These are phyloP conservation scores for Lipomyces chichibuensis DNA, from an alignment of 805 yeast genomes.

Conservation along the genomic window DNA sequence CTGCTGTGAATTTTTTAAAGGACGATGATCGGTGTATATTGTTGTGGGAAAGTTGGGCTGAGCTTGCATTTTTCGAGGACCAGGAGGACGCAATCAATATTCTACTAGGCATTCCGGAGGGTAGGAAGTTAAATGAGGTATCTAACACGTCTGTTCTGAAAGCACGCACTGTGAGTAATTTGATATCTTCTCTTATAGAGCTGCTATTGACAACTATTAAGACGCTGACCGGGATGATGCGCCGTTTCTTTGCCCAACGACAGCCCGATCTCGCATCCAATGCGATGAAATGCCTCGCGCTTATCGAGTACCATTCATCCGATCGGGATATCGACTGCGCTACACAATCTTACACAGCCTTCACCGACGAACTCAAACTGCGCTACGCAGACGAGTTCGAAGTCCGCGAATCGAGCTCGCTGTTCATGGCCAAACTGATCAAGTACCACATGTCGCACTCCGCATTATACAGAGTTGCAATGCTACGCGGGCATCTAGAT, in stretches of 20 bases:
- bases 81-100: conserved; percentile 4
- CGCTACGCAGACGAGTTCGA: background rate
- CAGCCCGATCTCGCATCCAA: conserved; percentile 13
- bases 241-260: background rate
- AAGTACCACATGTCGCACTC: conserved; percentile 11
- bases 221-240: background rate
- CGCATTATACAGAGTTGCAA: conserved; percentile 19
- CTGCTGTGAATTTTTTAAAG: conserved; percentile 8
- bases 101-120: conserved; percentile 8
- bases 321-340: conserved; percentile 4
- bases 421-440: conserved; percentile 17
- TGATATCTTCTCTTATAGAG: background rate
- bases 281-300: conserved; percentile 15
- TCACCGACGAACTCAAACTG: conserved; percentile 1
- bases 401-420: background rate
- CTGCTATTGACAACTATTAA: background rate
- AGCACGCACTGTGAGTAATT: background rate
- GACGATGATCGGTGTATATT: conserved; percentile 7
- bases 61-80: conserved; percentile 1
- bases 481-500: conserved; percentile 19
- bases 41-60: conserved; percentile 21
- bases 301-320: conserved; percentile 10
- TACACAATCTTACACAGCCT: background rate
- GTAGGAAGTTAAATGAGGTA: background rate
- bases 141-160: conserved; percentile 3